These are phyloP conservation scores for Hyaloscypha variabilis DNA, from an alignment of 495 filamentous ascomycete species.

Conservation along the genomic window DNA sequence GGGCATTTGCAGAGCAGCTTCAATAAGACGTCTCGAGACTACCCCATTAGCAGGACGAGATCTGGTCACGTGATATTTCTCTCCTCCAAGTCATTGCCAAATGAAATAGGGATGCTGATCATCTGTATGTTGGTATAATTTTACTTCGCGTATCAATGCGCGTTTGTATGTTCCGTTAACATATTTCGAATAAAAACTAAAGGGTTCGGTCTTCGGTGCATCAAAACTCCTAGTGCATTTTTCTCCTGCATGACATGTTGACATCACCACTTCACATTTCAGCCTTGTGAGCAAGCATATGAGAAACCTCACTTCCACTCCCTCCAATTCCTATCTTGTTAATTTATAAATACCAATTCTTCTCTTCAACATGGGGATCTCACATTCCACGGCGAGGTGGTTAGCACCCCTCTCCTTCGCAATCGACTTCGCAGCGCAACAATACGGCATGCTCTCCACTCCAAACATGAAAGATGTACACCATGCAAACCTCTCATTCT, in stretches of 20 bases:
- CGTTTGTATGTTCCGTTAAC: neutral
- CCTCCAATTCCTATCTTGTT: neutral
- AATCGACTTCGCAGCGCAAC: constrained; percentile 49
- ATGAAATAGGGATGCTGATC: no score
- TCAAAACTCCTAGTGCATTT: neutral
- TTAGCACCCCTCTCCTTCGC: constrained; percentile 49
- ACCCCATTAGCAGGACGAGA: no score
- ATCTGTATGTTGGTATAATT: neutral
- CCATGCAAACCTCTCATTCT: constrained; percentile 53
- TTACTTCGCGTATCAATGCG: no score
- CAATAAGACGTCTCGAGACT: no score
- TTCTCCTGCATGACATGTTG: neutral
- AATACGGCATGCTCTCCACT: constrained; percentile 46
- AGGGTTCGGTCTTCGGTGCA: neutral
- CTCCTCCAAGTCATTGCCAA: no score
- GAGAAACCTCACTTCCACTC: neutral
- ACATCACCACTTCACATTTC: neutral
- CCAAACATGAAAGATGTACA: constrained; percentile 56
- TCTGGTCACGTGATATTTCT: no score
- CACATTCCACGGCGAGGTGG: constrained; percentile 42
- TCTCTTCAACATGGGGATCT: constrained; percentile 36
- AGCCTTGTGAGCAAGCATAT: neutral
- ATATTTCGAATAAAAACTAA: neutral
- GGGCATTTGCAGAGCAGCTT: no score
- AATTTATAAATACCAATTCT: neutral